Conservation (phyloP, 768 basidiomycete species). For the Paxillus ammoniavirescens region DNA sequence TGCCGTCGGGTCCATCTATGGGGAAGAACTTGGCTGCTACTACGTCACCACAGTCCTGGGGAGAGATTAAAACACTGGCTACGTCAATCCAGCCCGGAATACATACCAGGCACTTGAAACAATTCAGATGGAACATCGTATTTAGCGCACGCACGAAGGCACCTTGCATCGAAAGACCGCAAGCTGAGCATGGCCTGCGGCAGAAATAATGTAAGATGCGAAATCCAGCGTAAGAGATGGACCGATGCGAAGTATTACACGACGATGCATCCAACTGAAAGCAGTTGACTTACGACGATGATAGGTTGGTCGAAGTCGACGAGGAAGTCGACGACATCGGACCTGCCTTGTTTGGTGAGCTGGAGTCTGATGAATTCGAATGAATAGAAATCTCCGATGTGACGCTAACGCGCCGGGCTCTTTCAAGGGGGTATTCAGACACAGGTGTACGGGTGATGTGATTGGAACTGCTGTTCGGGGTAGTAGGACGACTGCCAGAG, state of each 20-base stretch:
- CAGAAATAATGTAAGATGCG: constrained; percentile 5
- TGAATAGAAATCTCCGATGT: constrained; percentile 54
- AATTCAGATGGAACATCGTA: constrained; percentile 93
- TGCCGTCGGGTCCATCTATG: constrained; percentile 86
- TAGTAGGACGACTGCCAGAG: constrained; percentile 57
- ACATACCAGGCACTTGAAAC: constrained; percentile 95
- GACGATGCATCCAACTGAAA: constrained; percentile 9
- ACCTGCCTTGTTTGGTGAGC: constrained; percentile 37
- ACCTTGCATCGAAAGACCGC: constrained; percentile 83
- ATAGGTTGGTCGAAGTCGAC: constrained; percentile 48
- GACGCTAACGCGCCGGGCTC: constrained; percentile 44
- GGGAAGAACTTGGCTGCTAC: constrained; percentile 99
- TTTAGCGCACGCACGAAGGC: constrained; percentile 95
- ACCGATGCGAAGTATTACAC: constrained; percentile 8
- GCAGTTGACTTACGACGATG: constrained; percentile 53
- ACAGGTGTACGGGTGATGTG: constrained; percentile 50
- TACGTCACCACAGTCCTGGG: constrained; percentile 91
- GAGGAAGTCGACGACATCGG: constrained; percentile 55
- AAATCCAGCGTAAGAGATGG: constrained; percentile 6
- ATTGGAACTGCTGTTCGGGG: constrained; percentile 47
- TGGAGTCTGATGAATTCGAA: constrained; percentile 51
- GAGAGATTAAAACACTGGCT: constrained; percentile 5
- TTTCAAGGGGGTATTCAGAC: constrained; percentile 52
- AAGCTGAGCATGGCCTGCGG: constrained; percentile 68
- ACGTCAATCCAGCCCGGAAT: neutral